A percentile compares a stretch with the other conserved stretches of the same genome.
Evolutionary conservation across 2,329 filamentous ascomycete genomes (phyloP).

Genomic region (Ascochyta koolunga): DNA sequence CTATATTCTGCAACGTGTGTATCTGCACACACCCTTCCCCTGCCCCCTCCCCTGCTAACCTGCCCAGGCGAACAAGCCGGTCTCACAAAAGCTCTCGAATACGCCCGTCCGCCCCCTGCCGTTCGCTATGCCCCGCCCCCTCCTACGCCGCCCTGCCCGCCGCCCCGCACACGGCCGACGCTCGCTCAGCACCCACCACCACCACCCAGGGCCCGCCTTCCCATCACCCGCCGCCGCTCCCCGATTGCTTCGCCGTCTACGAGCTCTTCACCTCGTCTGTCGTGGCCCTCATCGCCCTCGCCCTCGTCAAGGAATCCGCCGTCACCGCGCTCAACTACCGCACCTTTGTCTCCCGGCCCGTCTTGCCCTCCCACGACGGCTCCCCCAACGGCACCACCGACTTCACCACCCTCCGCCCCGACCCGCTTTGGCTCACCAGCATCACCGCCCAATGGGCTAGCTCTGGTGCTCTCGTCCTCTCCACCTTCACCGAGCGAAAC

Average conservation of each 20-base stretch:
- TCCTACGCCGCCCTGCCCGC: conserved; percentile 28
- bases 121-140: conserved; percentile 27
- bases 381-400: not conserved
- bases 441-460: conserved; percentile 43
- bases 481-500: conserved; percentile 33
- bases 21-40: not conserved
- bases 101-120: conserved; percentile 39
- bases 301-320: conserved; percentile 39
- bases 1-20: conserved; percentile 40
- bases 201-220: conserved; percentile 19
- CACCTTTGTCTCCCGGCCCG: conserved; percentile 41
- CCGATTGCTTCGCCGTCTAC: conserved; percentile 44
- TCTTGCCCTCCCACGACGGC: conserved; percentile 13
- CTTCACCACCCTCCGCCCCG: conserved; percentile 4
- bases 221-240: conserved; percentile 18
- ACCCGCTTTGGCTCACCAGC: conserved; percentile 35
- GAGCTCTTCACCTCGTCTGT: conserved; percentile 48
- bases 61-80: conserved; percentile 40
- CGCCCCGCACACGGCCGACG: conserved; percentile 12
- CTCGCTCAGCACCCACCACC: conserved; percentile 25
- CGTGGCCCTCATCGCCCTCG: conserved; percentile 43
- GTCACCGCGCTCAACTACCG: conserved; percentile 46
- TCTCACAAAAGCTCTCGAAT: conserved; percentile 42
- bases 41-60: conserved; percentile 34
- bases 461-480: conserved; percentile 43